These are phyloP conservation scores for Auricularia auricula-judae DNA, from an alignment of 768 basidiomycete genomes.

Conservation along the genomic window DNA sequence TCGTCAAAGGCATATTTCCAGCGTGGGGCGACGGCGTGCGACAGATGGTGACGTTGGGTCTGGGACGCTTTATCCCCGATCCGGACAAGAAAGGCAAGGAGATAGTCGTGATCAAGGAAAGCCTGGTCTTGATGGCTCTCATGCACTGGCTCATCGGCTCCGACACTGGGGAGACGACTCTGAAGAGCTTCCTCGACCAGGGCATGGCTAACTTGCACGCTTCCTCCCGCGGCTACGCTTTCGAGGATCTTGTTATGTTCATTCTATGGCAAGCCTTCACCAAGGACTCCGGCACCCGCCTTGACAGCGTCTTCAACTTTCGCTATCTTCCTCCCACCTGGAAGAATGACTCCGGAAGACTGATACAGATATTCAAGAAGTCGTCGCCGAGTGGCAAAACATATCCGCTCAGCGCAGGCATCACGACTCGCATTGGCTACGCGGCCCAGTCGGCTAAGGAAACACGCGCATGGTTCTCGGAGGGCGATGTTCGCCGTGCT, in stretches of 20 bases:
- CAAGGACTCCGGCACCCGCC: neutral
- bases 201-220: neutral
- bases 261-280: neutral
- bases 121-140: too few species aligned
- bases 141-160: too few species aligned
- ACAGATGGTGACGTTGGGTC: too few species aligned
- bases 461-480: neutral
- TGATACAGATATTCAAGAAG: neutral
- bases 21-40: too few species aligned
- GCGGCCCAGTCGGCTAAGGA: neutral
- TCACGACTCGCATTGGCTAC: neutral
- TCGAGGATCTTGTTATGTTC: neutral
- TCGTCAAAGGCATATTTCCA: too few species aligned
- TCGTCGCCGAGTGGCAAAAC: neutral
- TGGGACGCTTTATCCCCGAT: too few species aligned
- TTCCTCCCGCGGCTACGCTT: neutral
- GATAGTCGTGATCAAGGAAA: too few species aligned
- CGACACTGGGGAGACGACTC: too few species aligned
- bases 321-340: neutral
- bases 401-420: neutral
- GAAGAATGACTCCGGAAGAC: neutral
- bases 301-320: neutral
- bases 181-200: neutral
- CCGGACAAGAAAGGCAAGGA: too few species aligned
- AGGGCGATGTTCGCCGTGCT: neutral